Conservation (phyloP, 2,329 filamentous ascomycete genomes). For the Stromatinia cepivora region DNA sequence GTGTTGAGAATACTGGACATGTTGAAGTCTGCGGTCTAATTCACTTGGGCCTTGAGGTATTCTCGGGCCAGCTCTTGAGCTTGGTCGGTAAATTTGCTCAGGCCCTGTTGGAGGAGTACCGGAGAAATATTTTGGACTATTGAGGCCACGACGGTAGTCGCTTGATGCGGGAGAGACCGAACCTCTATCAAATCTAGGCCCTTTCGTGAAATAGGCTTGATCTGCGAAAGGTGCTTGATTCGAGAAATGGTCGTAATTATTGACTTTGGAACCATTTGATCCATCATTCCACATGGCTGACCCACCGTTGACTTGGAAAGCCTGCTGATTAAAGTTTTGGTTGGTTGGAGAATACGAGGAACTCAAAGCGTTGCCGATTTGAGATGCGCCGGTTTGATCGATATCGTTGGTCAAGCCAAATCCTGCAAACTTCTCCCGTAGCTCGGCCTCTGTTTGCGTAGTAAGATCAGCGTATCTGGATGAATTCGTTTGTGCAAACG, state of each 20-base stretch:
- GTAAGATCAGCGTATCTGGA: constrained; percentile 36
- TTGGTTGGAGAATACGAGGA: constrained; percentile 36
- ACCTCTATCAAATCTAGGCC: constrained; percentile 35
- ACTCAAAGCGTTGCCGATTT: constrained; percentile 28
- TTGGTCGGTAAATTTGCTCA: constrained; percentile 37
- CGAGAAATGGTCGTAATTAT: constrained; percentile 34
- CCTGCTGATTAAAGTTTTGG: constrained; percentile 32
- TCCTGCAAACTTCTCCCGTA: constrained; percentile 37
- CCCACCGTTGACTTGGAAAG: constrained; percentile 31
- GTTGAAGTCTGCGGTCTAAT: constrained; percentile 38
- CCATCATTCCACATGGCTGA: constrained; percentile 38
- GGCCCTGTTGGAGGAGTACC: constrained; percentile 36
- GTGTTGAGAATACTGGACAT: constrained; percentile 33
- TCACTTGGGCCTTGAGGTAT: constrained; percentile 35
- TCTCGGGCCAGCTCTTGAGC: constrained; percentile 35
- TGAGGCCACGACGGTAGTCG: constrained; percentile 39
- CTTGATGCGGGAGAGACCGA: constrained; percentile 39
- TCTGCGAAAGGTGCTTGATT: constrained; percentile 37
- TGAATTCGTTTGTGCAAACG: constrained; percentile 50
- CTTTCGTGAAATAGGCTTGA: constrained; percentile 37
- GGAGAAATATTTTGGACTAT: constrained; percentile 39
- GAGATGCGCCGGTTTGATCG: constrained; percentile 31
- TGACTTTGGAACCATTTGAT: constrained; percentile 32
- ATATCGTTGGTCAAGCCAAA: constrained; percentile 34
- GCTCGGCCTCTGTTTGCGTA: constrained; percentile 34